A percentile compares a stretch with the other conserved stretches of the same genome.
Evolutionary conservation across 441 rosid genomes (phyloP).

Genomic region (Euphorbia schlechtendalii): DNA sequence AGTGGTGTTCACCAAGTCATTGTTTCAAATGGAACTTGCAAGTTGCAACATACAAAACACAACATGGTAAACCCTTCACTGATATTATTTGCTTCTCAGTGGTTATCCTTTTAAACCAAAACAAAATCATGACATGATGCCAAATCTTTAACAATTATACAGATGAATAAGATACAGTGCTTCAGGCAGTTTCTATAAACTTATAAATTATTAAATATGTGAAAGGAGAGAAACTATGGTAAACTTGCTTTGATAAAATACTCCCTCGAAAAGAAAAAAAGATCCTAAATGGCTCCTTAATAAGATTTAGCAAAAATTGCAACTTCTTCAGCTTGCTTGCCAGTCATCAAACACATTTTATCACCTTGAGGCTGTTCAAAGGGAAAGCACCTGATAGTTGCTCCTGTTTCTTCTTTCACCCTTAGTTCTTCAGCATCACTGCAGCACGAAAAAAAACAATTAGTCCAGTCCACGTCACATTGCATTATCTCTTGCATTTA

Average conservation of each 20-base stretch:
- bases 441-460: background rate
- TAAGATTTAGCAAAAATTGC: constrained; percentile 92
- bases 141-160: background rate
- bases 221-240: constrained; percentile 4
- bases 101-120: background rate
- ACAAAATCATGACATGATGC: background rate
- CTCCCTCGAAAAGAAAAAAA: background rate
- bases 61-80: background rate
- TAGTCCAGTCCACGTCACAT: background rate
- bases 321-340: constrained; percentile 73
- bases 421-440: constrained; percentile 68
- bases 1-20: background rate
- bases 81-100: background rate
- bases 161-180: background rate
- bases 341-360: constrained; percentile 77
- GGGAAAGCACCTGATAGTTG: constrained; percentile 85
- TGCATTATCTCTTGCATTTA: background rate
- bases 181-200: background rate
- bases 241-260: constrained; percentile 16
- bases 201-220: background rate
- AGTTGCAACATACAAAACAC: background rate
- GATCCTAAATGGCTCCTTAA: constrained; percentile 19
- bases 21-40: constrained; percentile 1
- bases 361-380: constrained; percentile 63
- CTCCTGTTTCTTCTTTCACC: constrained; percentile 95